A percentile compares a stretch with the other conserved stretches of the same genome.
Evolutionary conservation across 495 filamentous ascomycete genomes (phyloP).

Genomic region (Hypoxylon rickii): DNA sequence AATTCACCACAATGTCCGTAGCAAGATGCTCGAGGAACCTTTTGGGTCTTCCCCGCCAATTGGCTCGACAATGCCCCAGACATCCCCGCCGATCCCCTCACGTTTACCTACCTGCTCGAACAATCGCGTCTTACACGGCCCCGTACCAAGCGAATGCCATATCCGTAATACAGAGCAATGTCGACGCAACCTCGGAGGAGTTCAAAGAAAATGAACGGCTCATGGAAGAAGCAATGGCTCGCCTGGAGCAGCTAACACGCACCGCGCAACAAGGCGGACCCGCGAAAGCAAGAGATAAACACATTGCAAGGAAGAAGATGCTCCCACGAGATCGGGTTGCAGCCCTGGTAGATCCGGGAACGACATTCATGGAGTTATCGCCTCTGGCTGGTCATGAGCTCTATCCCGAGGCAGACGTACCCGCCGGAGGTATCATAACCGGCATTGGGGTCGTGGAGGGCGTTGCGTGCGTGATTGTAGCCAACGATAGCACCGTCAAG

Average conservation of each 20-base stretch:
- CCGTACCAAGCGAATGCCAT: slow-evolving; percentile 74
- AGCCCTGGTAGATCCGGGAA: slow-evolving; percentile 84
- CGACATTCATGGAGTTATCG: slow-evolving; percentile 89
- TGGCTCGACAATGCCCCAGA: slow-evolving; percentile 42
- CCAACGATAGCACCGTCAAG: slow-evolving; percentile 97
- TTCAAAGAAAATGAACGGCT: slow-evolving; percentile 81
- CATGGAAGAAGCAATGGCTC: slow-evolving; percentile 72
- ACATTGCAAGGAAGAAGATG: slow-evolving; percentile 90
- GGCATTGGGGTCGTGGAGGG: slow-evolving; percentile 90
- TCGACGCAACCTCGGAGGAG: slow-evolving; percentile 77
- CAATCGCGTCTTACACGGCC: slow-evolving; percentile 64
- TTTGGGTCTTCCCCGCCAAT: slow-evolving; percentile 46
- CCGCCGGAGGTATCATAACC: slow-evolving; percentile 87
- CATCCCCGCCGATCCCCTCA: slow-evolving; percentile 26
- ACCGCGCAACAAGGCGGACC: slow-evolving; percentile 76
- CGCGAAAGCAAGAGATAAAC: slow-evolving; percentile 85
- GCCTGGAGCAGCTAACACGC: slow-evolving; percentile 69
- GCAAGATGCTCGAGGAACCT: slow-evolving; percentile 43
- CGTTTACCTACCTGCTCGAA: slow-evolving; percentile 35
- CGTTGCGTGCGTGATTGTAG: slow-evolving; percentile 90
- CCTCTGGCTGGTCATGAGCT: slow-evolving; percentile 83
- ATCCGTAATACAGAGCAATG: slow-evolving; percentile 72
- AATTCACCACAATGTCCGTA: slow-evolving; percentile 40
- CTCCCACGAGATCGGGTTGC: slow-evolving; percentile 87
- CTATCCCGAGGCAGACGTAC: slow-evolving; percentile 74